These are phyloP conservation scores for Sechiopsis laciniata DNA, from an alignment of 306 rosid genomes.

Conservation along the genomic window DNA sequence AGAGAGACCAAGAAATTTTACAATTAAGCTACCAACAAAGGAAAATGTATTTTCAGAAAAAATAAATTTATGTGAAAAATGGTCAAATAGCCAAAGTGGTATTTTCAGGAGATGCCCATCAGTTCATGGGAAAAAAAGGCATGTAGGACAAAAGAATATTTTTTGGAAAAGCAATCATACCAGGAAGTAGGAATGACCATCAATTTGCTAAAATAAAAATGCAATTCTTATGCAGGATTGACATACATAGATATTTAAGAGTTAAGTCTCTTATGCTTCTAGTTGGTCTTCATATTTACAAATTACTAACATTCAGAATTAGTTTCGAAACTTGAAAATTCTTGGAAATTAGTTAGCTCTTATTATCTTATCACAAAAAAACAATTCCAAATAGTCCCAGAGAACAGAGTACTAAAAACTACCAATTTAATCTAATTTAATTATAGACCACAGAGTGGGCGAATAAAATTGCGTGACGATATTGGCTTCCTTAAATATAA, in stretches of 20 bases:
- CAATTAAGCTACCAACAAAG: too few relatives aligned
- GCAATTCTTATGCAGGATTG: background rate
- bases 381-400: background rate
- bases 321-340: background rate
- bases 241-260: background rate
- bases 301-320: background rate
- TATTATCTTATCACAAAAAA: background rate
- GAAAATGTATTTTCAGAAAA: too few relatives aligned
- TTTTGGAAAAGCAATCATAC: background rate
- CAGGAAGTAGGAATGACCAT: background rate
- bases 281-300: background rate
- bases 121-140: background rate
- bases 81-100: background rate
- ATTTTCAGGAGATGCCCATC: background rate
- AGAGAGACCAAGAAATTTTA: too few relatives aligned
- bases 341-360: background rate
- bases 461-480: background rate
- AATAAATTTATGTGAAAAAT: background rate
- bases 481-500: background rate
- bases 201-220: background rate
- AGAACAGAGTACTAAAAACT: background rate
- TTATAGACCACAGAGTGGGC: background rate
- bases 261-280: too few relatives aligned
- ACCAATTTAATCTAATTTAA: background rate
- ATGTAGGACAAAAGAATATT: background rate